phyloP scores from a whole-genome alignment of 768 basidiomycete species.

The Ramaria sp. region DNA sequence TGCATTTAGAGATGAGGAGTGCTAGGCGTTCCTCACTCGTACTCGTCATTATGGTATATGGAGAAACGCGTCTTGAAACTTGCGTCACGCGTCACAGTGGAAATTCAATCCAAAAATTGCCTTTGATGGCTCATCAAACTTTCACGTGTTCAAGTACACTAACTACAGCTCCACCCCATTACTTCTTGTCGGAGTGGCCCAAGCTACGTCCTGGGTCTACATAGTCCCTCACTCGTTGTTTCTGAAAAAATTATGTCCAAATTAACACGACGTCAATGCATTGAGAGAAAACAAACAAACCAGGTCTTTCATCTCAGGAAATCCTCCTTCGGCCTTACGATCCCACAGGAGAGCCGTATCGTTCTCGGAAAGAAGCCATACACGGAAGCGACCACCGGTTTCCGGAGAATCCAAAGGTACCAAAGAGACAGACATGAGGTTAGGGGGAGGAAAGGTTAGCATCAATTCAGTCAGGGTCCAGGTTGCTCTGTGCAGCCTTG shows the following conservation, averaged over 20 bases:
- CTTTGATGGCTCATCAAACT: background rate
- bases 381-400: slow-evolving; percentile 81
- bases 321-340: slow-evolving; percentile 81
- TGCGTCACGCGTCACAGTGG: slow-evolving; percentile 3
- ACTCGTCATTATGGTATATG: background rate
- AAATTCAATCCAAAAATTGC: too few species aligned
- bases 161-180: background rate
- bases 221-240: slow-evolving; percentile 78
- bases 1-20: slow-evolving; percentile 48
- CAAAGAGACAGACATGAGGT: slow-evolving; percentile 53
- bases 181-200: slow-evolving; percentile 71
- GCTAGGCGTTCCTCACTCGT: background rate
- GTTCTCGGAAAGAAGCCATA: slow-evolving; percentile 53
- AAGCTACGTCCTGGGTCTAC: slow-evolving; percentile 73
- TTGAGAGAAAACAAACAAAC: slow-evolving; percentile 31
- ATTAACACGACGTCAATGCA: background rate
- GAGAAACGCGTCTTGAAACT: slow-evolving; percentile 1
- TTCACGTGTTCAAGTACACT: background rate
- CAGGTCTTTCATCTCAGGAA: slow-evolving; percentile 80
- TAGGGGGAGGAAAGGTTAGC: slow-evolving; percentile 80
- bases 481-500: slow-evolving; percentile 82
- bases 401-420: slow-evolving; percentile 71
- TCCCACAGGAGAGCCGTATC: slow-evolving; percentile 61
- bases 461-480: slow-evolving; percentile 94
- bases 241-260: slow-evolving; percentile 33